Base-by-base conservation (phyloP, 202 grass and related monocot genomes). In the Musa balbisiana region DNA sequence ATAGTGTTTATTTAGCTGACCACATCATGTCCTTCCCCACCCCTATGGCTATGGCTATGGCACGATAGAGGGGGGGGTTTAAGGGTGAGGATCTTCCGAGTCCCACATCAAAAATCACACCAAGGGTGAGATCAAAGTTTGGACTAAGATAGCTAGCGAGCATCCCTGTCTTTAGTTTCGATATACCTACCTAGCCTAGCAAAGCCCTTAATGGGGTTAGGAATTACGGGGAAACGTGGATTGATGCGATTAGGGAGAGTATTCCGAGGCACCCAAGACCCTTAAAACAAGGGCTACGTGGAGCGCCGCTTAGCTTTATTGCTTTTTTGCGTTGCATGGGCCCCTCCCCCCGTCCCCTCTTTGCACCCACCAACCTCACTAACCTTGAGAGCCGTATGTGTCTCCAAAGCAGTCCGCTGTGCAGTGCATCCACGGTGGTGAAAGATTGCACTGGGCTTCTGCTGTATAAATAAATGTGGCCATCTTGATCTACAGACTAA, bases 241-340 rank as follows among this genome's bases (percentile, higher is more conserved):
- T 52, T 52, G 75, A 77, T 77, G 64, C 60, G 49, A 19, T 51
- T 53, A 62, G 49, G 75, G 60, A 54, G 58, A 3, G 60, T 17
- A 62, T 65, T 21, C 43, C 75, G 75, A 77, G 75, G 62, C 58
- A 50, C 58, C 20, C 10, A 14, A 64, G 19, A 25, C 49, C 75
- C 75, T 66, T 52, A 65, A 77, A 77, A 66, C 75, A 52, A 65
- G 75, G 75, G 21, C 59, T 66, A 16, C 27, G 20, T 20, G 21
- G 3, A 60, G 75, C 75, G 60, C 60, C 75, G 75, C 49, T 77
- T 53, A 53, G 43, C 75, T 77, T 77, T 77, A 53, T 64, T 43
- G 33, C 33, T 6, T 43, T 43, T 43, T 43, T 43, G 33, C 33
- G 11, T 49, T 16, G 25, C 5, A 16, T 63, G 56, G 73, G 55